Base-by-base conservation (phyloP, 225 moss, liverwort and hornwort species). In the Sphagnum contortum region DNA sequence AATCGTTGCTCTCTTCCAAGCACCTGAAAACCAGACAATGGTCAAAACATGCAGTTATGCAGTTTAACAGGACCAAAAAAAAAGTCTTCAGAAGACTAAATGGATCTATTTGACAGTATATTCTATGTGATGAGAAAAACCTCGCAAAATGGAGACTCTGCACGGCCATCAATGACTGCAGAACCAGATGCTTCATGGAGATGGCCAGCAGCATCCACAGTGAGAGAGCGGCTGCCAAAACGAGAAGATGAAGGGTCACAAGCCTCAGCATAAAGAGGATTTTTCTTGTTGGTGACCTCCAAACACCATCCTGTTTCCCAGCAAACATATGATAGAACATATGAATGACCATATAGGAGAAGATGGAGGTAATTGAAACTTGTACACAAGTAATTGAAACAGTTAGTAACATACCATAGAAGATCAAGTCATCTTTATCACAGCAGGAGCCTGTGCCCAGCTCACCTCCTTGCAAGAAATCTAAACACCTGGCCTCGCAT, bases 391-490 rank as follows among this genome's bases (percentile, higher is more conserved):
- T 29, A 29, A 29, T 29, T 29, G 29, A 29, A 29, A 29, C 29
- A 29, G 29, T 7, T 50, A n/a, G 29, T 3, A 59, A 67, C 75
- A 47, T 53, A 75, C 82, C 82, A 70, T 78, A 78, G 61, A 68
- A 82, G 11, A 82, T 82, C 52, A 69, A 57, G 61, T 82, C 82
- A 57, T 82, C 82, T 75, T 82, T 82, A 57, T 61, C 70, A 64
- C 82, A 82, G 68, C 82, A 82, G 57, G 82, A 78, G 66, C 82
- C 82, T 54, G 5, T 47, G 12, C 78, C 82, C 49, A 75, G 14
- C 48, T 82, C 82, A 12, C 78, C 82, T 67, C 78, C 82, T 44
- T 78, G 69, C 49, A 82, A 57, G 67, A 82, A 82, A 75, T 82
- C 82, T 53, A 70, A n/a, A 50, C 82, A 82, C 81, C 81, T 81